Evolutionary conservation across 129 eudicot species (phyloP), one percentile per base, ranked within the genome.

Genomic region (Erigeron canadensis): DNA sequence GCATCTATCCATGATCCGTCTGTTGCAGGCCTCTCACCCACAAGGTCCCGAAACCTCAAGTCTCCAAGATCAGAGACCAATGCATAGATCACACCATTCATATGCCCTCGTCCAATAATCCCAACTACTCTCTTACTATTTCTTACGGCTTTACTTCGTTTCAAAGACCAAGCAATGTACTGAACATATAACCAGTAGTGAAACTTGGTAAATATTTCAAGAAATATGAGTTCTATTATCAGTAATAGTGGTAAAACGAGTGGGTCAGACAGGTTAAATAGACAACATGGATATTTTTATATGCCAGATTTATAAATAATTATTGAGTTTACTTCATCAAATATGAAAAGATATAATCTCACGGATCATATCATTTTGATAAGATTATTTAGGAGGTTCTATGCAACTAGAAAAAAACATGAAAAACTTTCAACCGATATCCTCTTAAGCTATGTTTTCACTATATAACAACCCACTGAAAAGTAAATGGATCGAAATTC

Each of bases 81-180:
- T 22, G 97, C 94, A 59, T 90, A 90, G 66, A 87, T 80, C 57
- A 94, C 99, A 66, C 97, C 99, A 15, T 94, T 94, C 80, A 94
- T 56, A 77, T 94, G 99, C 17, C 96, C 97, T 75, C 89, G 83
- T 41, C 99, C 97, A 5, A 94, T 94, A 5, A 94, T 94, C 72
- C 99, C 97, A 11, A 90, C 99, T 65, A 90, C 99, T 73, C 73
- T 84, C 82, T 90, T 94, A 60, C 94, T 59, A 45, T 77, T 65
- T 16, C 92, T 94, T 56, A 94, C 99, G 4, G 96, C 99, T 81
- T 94, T 90, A 83, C 99, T 94, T 81, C 97, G 73, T 85, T 94
- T 94, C 75, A 94, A 74, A 43, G 97, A 94, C 99, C 97, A 94
- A 1, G 96, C 99, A 75, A 90, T 80, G 55, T 84, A 94, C 99